Evolutionary conservation across 108 stramenopile species (phyloP).

Genomic region (Phaeodactylum tricornutum): DNA sequence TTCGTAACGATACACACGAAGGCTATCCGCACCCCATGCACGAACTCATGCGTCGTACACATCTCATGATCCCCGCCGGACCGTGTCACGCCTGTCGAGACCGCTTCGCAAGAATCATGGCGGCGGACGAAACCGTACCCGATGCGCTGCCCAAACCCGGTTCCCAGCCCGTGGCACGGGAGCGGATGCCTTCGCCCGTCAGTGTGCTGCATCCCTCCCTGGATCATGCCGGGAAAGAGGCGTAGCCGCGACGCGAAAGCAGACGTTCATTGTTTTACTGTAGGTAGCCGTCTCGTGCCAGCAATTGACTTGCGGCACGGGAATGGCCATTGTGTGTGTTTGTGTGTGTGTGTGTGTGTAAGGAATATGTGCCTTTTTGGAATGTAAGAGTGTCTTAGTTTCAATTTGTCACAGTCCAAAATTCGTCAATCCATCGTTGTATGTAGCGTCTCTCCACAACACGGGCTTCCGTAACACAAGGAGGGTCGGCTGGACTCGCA

Average conservation of each 20-base stretch:
- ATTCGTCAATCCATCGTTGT: constrained; percentile 37
- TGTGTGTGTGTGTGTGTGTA: not conserved
- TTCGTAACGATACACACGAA: no score
- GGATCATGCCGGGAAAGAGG: no score
- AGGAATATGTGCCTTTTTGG: not conserved
- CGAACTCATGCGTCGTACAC: no score
- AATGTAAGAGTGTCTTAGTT: not conserved
- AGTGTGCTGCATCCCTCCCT: no score
- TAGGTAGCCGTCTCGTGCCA: not conserved
- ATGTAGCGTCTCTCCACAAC: constrained; percentile 35
- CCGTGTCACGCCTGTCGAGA: not conserved
- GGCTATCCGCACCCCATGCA: not conserved
- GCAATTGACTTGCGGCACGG: not conserved
- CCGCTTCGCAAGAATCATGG: not conserved
- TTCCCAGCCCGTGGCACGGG: not conserved
- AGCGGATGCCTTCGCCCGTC: no score
- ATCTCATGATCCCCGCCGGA: not conserved
- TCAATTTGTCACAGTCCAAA: not conserved
- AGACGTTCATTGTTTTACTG: not conserved
- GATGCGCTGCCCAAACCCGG: not conserved
- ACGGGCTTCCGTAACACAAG: constrained; percentile 35
- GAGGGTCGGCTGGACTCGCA: constrained; percentile 43
- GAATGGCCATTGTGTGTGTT: not conserved
- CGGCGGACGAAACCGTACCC: not conserved
- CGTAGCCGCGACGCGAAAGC: not conserved